A percentile compares a stretch with the other conserved stretches of the same genome.
These are phyloP conservation scores for Aspergillus luchuensis DNA, from an alignment of 2,329 filamentous ascomycete genomes.

Conservation along the genomic window DNA sequence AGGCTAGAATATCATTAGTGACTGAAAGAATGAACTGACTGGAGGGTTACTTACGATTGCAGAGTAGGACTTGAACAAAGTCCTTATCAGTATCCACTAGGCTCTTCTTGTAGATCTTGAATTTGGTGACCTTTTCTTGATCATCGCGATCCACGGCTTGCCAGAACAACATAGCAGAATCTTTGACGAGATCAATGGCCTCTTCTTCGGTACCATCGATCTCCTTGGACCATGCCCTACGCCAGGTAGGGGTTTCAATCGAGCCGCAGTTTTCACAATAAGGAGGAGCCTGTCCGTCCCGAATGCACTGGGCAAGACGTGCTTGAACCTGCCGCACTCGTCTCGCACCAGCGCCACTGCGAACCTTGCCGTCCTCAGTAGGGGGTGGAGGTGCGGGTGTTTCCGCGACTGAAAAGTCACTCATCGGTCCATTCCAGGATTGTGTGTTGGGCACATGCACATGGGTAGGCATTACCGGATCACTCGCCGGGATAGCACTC, in stretches of 20 bases:
- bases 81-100: conserved; percentile 67
- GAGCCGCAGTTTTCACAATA: conserved; percentile 92
- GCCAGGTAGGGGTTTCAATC: conserved; percentile 95
- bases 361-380: conserved; percentile 38
- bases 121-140: conserved; percentile 64
- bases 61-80: conserved; percentile 75
- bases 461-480: conserved; percentile 45
- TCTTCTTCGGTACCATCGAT: conserved; percentile 69
- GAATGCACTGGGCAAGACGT: conserved; percentile 61
- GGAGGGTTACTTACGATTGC: conserved; percentile 70
- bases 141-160: conserved; percentile 66
- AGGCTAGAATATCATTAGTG: conserved; percentile 55
- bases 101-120: conserved; percentile 75
- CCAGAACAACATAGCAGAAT: conserved; percentile 73
- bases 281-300: conserved; percentile 79
- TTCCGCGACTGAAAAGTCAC: conserved; percentile 47
- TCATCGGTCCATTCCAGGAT: conserved; percentile 48
- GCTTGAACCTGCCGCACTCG: conserved; percentile 66
- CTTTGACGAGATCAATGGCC: conserved; percentile 71
- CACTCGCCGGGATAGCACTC: conserved; percentile 51
- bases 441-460: conserved; percentile 11
- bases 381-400: conserved; percentile 33
- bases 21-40: background rate
- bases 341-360: conserved; percentile 59
- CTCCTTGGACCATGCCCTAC: conserved; percentile 84